Conservation (phyloP, 768 basidiomycete genomes). For the Podaxis carcinomalis region DNA sequence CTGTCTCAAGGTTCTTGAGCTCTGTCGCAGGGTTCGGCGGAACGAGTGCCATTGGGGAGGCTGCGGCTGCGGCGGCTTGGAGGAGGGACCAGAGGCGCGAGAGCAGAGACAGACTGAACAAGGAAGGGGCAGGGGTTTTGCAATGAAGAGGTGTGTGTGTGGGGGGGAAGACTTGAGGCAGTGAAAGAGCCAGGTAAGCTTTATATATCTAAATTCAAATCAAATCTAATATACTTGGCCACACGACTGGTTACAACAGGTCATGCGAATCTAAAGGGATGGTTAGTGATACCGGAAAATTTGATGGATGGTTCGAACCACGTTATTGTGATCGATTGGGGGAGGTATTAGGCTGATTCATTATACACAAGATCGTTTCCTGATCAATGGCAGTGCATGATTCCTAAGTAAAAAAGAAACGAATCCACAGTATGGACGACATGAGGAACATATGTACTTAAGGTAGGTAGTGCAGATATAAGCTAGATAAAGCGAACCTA, state of each 20-base stretch:
- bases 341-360: background rate
- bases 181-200: slow-evolving; percentile 6
- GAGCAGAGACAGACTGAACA: slow-evolving; percentile 9
- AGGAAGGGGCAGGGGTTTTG: background rate
- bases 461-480: slow-evolving; percentile 35
- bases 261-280: background rate
- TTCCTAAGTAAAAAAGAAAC: slow-evolving; percentile 7
- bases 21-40: slow-evolving; percentile 46
- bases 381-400: slow-evolving; percentile 4
- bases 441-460: slow-evolving; percentile 30
- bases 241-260: background rate
- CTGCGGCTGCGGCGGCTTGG: slow-evolving; percentile 13
- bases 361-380: background rate
- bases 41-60: slow-evolving; percentile 48
- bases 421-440: background rate
- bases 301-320: background rate
- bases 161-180: background rate
- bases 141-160: background rate
- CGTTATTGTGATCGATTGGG: slow-evolving; percentile 3
- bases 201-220: slow-evolving; percentile 13
- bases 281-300: background rate
- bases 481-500: slow-evolving; percentile 34
- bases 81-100: slow-evolving; percentile 9
- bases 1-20: slow-evolving; percentile 21
- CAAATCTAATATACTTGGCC: background rate